Evolutionary conservation across 768 basidiomycete species (phyloP), one percentile per base, ranked within the genome.

Genomic region (Pisolithus sp.): DNA sequence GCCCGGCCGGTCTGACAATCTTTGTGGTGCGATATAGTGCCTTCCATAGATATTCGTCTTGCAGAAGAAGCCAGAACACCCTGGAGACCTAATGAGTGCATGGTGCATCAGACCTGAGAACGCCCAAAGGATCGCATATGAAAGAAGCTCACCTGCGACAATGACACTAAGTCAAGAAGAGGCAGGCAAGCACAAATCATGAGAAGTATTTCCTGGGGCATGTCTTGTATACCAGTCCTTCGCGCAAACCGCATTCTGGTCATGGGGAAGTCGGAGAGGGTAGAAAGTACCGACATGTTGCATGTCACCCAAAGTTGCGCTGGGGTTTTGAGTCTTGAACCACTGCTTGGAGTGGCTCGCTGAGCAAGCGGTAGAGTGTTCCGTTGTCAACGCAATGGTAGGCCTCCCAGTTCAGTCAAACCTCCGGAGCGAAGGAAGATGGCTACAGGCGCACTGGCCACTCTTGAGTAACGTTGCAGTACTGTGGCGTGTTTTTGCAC

Each of bases 1-100:
- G 54, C 7, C 54, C 54, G 17, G 51, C 51, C 4, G 54, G 54
- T 30, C 48, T 51, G 6, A 51, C 40, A 12, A 56, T 46, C 17
- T 30, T 24, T 18, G 39, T 50, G 7, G 17, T 24, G 20, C 38
- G 28, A 30, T 54, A 54, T 21, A 47, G n/a, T 20, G 21, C 39
- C 26, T 39, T 50, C 53, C 53, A 54, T 10, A 50, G 34, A 6
- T 31, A 34, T 1, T 54, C 53, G 17, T 54, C 53, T 26, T 31
- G 21, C 20, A 47, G 31, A 28, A 54, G 36, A 7, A 20, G 26
- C n/a, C 39, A 21, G 49, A 54, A 50, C 12, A 50, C 31, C 46
- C 30, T 46, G n/a, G 36, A 54, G 17, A 47, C 53, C 53, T 34
- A 34, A 15, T 54, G 51, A 13, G 18, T 26, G 15, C 26, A 10